Conservation (phyloP, 108 stramenopile genomes). For the Discostella stelligeroides region DNA sequence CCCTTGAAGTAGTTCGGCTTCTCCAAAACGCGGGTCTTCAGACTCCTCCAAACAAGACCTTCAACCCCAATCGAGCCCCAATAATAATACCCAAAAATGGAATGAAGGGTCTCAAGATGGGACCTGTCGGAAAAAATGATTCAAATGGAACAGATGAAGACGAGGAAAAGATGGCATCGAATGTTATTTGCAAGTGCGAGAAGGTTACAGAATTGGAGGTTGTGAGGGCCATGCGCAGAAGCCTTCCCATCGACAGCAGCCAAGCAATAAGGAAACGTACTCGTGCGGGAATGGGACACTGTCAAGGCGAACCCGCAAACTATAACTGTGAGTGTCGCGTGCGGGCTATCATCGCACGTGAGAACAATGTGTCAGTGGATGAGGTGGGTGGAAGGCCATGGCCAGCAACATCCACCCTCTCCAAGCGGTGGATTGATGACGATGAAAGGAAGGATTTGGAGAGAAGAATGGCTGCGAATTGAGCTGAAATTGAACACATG, state of each 20-base stretch:
- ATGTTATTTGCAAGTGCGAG: slow-evolving; percentile 83
- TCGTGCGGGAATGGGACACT: slow-evolving; percentile 71
- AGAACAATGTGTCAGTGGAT: slow-evolving; percentile 57
- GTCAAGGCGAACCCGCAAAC: slow-evolving; percentile 67
- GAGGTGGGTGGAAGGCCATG: slow-evolving; percentile 74
- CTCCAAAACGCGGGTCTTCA: slow-evolving; percentile 61
- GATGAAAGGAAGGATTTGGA: slow-evolving; percentile 60
- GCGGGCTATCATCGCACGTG: slow-evolving; percentile 70
- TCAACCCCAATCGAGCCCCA: slow-evolving; percentile 79
- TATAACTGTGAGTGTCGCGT: slow-evolving; percentile 79
- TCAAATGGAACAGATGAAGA: slow-evolving; percentile 58
- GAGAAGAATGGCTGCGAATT: slow-evolving; percentile 27
- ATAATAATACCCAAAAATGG: slow-evolving; percentile 79
- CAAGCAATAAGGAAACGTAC: slow-evolving; percentile 80
- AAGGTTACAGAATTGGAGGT: slow-evolving; percentile 82
- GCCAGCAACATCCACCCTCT: slow-evolving; percentile 77
- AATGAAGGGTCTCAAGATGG: slow-evolving; percentile 69
- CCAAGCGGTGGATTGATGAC: slow-evolving; percentile 75
- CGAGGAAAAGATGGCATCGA: slow-evolving; percentile 57
- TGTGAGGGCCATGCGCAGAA: slow-evolving; percentile 71
- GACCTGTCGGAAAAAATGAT: slow-evolving; percentile 70
- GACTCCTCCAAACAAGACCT: slow-evolving; percentile 49
- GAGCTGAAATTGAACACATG: no score
- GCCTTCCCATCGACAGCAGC: slow-evolving; percentile 73
- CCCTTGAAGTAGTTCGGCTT: slow-evolving; percentile 68